Evolutionary conservation across 495 filamentous ascomycete species (phyloP).

Genomic region (Aspergillus egyptiacus): DNA sequence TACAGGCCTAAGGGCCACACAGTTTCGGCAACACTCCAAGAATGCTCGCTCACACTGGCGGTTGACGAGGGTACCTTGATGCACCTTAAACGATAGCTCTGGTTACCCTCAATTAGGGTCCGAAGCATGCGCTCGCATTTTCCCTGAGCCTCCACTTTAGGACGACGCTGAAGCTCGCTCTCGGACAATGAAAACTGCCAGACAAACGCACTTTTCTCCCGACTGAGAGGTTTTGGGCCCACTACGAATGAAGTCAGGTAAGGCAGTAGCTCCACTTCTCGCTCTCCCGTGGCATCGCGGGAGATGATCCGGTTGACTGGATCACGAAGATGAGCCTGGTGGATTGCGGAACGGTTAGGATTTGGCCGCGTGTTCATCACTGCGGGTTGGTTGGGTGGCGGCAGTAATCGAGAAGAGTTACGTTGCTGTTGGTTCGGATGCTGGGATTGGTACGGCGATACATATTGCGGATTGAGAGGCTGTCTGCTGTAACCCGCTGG

Average conservation of each 20-base stretch:
- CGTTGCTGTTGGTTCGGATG: background rate
- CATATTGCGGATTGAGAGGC: background rate
- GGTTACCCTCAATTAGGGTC: conserved; percentile 26
- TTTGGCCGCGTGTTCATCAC: conserved; percentile 36
- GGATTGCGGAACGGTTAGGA: conserved; percentile 45
- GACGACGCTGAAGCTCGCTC: conserved; percentile 16
- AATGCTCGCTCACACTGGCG: conserved; percentile 22
- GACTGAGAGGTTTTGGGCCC: conserved; percentile 29
- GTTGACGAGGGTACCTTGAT: conserved; percentile 23
- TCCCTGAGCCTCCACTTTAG: conserved; percentile 7
- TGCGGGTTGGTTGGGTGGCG: conserved; percentile 24
- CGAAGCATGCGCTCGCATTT: conserved; percentile 14
- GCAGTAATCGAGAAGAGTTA: conserved; percentile 22
- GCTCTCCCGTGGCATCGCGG: conserved; percentile 8
- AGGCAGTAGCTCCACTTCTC: conserved; percentile 35
- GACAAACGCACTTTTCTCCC: conserved; percentile 16
- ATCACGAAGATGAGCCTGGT: conserved; percentile 53
- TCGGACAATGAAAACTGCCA: conserved; percentile 27
- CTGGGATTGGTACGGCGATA: background rate
- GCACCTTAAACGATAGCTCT: conserved; percentile 40
- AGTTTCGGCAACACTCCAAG: conserved; percentile 59
- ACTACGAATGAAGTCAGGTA: conserved; percentile 41
- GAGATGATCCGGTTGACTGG: conserved; percentile 39
- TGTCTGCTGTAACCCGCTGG: background rate
- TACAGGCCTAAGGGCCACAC: conserved; percentile 69